These are phyloP conservation scores for Carallia brachiata DNA, from an alignment of 345 rosid genomes.

Conservation along the genomic window DNA sequence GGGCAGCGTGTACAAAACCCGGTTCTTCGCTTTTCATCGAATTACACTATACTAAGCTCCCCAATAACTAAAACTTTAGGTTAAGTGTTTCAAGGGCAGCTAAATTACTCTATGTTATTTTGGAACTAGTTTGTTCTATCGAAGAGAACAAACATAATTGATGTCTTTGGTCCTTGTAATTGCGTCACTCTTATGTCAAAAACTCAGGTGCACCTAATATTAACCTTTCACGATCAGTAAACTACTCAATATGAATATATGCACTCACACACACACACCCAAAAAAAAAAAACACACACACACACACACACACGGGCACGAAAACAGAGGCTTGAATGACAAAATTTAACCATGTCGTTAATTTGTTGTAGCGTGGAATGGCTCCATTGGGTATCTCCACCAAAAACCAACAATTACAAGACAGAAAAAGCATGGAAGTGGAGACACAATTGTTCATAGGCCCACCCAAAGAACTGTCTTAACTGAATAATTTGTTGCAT, in stretches of 20 bases:
- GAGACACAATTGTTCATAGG: constrained; percentile 80
- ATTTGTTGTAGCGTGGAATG: constrained; percentile 37
- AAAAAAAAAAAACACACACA: not conserved
- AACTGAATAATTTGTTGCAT: not conserved
- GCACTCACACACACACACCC: not conserved
- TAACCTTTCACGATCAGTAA: too few relatives aligned
- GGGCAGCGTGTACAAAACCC: too few relatives aligned
- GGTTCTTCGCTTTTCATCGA: not conserved
- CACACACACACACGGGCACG: not conserved
- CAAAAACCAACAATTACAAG: constrained; percentile 19
- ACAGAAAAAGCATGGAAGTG: constrained; percentile 47
- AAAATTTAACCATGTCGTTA: not conserved
- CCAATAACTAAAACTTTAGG: too few relatives aligned
- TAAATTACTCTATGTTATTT: too few relatives aligned
- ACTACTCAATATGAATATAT: too few relatives aligned
- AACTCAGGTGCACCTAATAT: too few relatives aligned
- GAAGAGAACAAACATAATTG: too few relatives aligned
- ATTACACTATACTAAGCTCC: too few relatives aligned
- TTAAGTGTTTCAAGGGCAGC: too few relatives aligned
- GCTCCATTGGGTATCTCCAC: constrained; percentile 4
- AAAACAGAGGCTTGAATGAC: not conserved
- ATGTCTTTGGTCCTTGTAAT: too few relatives aligned
- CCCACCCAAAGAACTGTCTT: constrained; percentile 39
- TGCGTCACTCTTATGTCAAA: too few relatives aligned
- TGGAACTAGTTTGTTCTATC: too few relatives aligned